phyloP scores from a whole-genome alignment of 2,329 filamentous ascomycete genomes.

The Myrmaecium sp. region DNA sequence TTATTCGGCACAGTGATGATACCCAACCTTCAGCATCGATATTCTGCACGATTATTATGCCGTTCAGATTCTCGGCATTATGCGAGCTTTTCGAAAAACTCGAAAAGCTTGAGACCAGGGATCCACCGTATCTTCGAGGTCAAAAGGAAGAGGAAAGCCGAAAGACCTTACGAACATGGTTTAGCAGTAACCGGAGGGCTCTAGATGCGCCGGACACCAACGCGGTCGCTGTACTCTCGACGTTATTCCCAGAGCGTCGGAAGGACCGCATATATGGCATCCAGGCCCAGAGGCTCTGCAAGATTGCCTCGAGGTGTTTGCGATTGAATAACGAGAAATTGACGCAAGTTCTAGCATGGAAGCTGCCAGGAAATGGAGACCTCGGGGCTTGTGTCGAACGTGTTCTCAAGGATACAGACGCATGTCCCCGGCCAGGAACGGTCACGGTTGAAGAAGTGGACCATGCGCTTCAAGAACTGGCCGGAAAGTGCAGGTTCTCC shows the following conservation, averaged over 20 bases:
- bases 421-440: conserved; percentile 18
- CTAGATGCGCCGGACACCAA: conserved; percentile 42
- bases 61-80: conserved; percentile 50
- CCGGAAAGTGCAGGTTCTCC: conserved; percentile 54
- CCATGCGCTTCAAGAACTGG: conserved; percentile 43
- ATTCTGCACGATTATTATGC: conserved; percentile 30
- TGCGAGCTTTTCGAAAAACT: conserved; percentile 59
- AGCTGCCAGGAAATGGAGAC: conserved; percentile 41
- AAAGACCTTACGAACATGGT: conserved; percentile 48
- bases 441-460: conserved; percentile 63
- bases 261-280: conserved; percentile 65
- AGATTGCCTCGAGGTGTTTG: conserved; percentile 51
- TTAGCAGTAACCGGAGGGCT: conserved; percentile 39
- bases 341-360: conserved; percentile 46
- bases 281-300: conserved; percentile 43
- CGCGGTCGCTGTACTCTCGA: conserved; percentile 51
- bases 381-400: conserved; percentile 54
- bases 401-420: conserved; percentile 42
- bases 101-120: conserved; percentile 31
- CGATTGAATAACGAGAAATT: conserved; percentile 44
- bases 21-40: too few relatives aligned
- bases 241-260: conserved; percentile 57
- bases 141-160: conserved; percentile 12
- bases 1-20: not conserved
- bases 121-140: conserved; percentile 21